These are phyloP conservation scores for Diaporthe aspalathi DNA, from an alignment of 2,329 filamentous ascomycete genomes.

Conservation along the genomic window DNA sequence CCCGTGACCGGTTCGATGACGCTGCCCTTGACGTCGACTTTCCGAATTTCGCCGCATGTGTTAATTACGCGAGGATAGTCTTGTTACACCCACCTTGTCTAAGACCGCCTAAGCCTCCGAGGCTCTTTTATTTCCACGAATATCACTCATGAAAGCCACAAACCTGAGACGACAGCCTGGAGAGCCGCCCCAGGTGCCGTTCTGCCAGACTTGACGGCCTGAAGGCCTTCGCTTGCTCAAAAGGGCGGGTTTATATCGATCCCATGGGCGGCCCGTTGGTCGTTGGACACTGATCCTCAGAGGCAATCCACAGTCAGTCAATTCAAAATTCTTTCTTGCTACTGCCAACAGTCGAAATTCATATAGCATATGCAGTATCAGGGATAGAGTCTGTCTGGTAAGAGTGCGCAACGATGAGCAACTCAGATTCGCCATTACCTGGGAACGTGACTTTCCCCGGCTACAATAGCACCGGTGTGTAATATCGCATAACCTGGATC, in stretches of 20 bases:
- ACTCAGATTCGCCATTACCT: not conserved
- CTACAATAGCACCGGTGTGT: slow-evolving; percentile 13
- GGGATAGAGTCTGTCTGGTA: not conserved
- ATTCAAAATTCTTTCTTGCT: not conserved
- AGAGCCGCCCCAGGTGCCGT: not conserved
- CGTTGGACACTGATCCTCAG: not conserved
- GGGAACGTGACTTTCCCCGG: not conserved
- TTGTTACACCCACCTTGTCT: slow-evolving; percentile 3
- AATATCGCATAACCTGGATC: too few relatives aligned
- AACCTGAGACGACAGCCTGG: not conserved
- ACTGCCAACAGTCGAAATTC: not conserved
- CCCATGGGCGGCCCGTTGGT: not conserved
- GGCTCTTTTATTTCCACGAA: not conserved
- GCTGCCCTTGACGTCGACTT: not conserved
- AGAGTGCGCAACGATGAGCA: not conserved
- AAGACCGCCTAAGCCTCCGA: not conserved
- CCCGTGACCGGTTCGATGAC: not conserved
- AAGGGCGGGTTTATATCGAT: not conserved
- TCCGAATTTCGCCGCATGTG: not conserved
- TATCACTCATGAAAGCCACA: not conserved
- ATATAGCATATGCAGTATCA: not conserved
- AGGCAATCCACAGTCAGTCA: too few relatives aligned
- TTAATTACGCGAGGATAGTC: not conserved
- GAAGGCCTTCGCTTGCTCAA: not conserved
- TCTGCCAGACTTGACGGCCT: not conserved